These are phyloP conservation scores for Blastosporella zonata DNA, from an alignment of 1,284 basidiomycete genomes.

Conservation along the genomic window DNA sequence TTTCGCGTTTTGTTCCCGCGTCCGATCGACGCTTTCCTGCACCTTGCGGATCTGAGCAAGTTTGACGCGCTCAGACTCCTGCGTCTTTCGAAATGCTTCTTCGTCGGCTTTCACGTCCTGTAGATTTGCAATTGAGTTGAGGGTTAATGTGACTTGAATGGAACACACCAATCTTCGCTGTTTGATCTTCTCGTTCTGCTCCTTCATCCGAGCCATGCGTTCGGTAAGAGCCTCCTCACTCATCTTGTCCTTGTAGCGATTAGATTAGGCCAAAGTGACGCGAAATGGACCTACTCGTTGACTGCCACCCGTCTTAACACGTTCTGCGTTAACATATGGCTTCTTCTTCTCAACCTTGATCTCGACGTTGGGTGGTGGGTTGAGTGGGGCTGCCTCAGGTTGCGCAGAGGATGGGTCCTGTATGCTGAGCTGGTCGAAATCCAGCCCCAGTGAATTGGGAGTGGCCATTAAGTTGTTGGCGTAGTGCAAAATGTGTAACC, in stretches of 20 bases:
- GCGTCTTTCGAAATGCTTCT: slow-evolving; percentile 67
- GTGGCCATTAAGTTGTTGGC: slow-evolving; percentile 28
- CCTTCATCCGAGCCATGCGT: slow-evolving; percentile 69
- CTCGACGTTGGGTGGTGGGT: slow-evolving; percentile 8
- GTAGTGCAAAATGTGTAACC: slow-evolving; percentile 19
- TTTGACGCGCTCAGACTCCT: slow-evolving; percentile 56
- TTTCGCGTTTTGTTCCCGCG: slow-evolving; percentile 72
- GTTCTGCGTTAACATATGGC: slow-evolving; percentile 73
- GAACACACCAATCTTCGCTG: slow-evolving; percentile 58
- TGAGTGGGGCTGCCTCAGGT: slow-evolving; percentile 14
- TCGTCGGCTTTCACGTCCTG: slow-evolving; percentile 78
- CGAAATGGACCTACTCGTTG: slow-evolving; percentile 50
- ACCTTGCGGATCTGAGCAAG: slow-evolving; percentile 57
- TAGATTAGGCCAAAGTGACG: slow-evolving; percentile 19
- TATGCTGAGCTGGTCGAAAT: slow-evolving; percentile 49
- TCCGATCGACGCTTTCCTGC: slow-evolving; percentile 62
- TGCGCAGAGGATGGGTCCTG: slow-evolving; percentile 21
- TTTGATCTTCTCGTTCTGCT: slow-evolving; percentile 81
- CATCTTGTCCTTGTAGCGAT: slow-evolving; percentile 58
- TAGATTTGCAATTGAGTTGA: slow-evolving; percentile 1
- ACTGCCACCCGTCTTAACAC: slow-evolving; percentile 75
- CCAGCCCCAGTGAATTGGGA: slow-evolving; percentile 60
- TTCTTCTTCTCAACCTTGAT: slow-evolving; percentile 43
- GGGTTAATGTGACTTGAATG: slow-evolving; percentile 6
- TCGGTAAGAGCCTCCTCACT: slow-evolving; percentile 69